Percentiles rank a stretch among this genome's conserved stretches.
phyloP scores from a whole-genome alignment of 768 basidiomycete species.

The Lentinus brumalis region DNA sequence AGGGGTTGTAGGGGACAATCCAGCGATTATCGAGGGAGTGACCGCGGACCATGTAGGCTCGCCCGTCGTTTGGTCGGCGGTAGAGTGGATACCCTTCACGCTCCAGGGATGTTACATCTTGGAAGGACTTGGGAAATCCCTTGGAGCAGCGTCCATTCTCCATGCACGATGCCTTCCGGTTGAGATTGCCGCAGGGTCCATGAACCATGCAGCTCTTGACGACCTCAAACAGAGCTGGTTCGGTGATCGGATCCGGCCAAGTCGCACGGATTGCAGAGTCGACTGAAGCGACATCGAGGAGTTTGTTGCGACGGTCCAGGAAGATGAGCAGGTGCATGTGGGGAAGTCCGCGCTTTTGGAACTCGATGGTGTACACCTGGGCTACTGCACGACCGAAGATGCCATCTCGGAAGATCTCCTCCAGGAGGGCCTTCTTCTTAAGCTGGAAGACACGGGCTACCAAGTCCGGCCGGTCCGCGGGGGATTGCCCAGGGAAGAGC shows the following conservation, averaged over 20 bases:
- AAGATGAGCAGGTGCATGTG: constrained; percentile 55
- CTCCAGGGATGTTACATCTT: constrained; percentile 34
- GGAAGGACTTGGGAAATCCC: constrained; percentile 45
- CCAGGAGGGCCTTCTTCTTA: constrained; percentile 38
- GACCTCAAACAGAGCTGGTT: constrained; percentile 43
- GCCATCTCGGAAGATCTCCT: constrained; percentile 37
- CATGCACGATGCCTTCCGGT: constrained; percentile 43
- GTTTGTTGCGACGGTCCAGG: constrained; percentile 35
- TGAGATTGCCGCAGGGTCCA: constrained; percentile 44
- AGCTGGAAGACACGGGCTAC: constrained; percentile 46
- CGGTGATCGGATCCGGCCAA: constrained; percentile 41
- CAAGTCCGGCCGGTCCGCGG: constrained; percentile 49
- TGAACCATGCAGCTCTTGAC: constrained; percentile 49
- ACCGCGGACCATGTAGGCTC: constrained; percentile 20
- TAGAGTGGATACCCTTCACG: constrained; percentile 46
- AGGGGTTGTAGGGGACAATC: constrained; percentile 45
- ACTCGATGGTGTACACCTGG: constrained; percentile 55
- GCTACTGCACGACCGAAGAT: constrained; percentile 46
- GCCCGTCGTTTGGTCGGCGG: constrained; percentile 37
- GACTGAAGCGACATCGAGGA: constrained; percentile 39
- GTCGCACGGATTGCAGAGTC: constrained; percentile 43
- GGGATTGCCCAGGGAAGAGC: constrained; percentile 40
- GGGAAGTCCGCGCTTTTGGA: constrained; percentile 58
- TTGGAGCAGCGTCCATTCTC: constrained; percentile 44
- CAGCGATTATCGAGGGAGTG: constrained; percentile 39